Base-by-base conservation (phyloP, 352 stramenopile species). In the Pythium insidiosum region DNA sequence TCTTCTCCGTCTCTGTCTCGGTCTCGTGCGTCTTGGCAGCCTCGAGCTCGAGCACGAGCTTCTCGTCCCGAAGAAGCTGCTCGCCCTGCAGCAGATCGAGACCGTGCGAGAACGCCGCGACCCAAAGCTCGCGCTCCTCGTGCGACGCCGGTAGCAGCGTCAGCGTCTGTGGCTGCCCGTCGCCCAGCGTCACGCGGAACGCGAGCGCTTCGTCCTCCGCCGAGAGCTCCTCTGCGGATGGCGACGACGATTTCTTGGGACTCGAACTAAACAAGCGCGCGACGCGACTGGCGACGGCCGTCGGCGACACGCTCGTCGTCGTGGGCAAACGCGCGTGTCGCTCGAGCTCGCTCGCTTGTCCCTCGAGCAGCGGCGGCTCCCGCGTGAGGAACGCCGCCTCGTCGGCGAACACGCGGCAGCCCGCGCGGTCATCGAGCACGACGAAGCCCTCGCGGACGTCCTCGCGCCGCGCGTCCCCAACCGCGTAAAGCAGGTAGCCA, bases 11-110 rank as follows among this genome's bases (percentile, higher is more conserved):
- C 37, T n/a, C 29, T 31, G 34, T 35, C 13, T 31, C 6, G 4
- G 6, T 2, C 13, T 12, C 15, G 18, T 24, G 6, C 10, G 0
- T 39, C n/a, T 43, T 43, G 12, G 21, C 31, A 2, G 13, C 22
- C 21, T 83, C 70, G 2, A 86, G 55, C 5, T 30, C 56, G 7
- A 84, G 21, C 9, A 86, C 59, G 11, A 64, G 37, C 38, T 73
- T 77, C 13, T 87, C 73, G 33, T 84, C 71, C 0, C 38, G 47
- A 1, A 84, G 50, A 0, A 84, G 60, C 25, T 68, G 61, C 48
- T 84, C 68, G 10, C 74, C 71, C 50, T 79, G 77, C 2, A 45
- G 41, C 15, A 73, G 55, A 18, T 77, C 58, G 10, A 84, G 63
- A 11, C 62, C 59, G 6, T 22, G 38, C 1, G 35, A 45, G 31